Conservation (phyloP, 805 yeast species). For the Aciculoconidium aculeatum region DNA sequence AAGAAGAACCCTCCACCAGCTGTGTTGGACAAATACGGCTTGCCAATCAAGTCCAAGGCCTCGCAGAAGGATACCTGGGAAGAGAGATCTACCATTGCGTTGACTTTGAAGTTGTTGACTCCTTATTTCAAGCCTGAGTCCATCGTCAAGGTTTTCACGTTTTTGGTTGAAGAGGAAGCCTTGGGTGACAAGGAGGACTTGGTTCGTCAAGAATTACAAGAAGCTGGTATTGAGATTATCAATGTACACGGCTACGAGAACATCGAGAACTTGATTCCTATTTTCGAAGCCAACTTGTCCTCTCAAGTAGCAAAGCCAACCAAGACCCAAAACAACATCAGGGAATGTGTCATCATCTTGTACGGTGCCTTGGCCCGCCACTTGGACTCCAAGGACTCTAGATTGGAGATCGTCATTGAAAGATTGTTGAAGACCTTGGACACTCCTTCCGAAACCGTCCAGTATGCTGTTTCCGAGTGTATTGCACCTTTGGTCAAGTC, state of each 20-base stretch:
- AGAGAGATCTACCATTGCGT: slow-evolving; percentile 74
- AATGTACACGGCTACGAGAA: slow-evolving; percentile 55
- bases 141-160: slow-evolving; percentile 52
- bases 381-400: slow-evolving; percentile 56
- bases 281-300: slow-evolving; percentile 68
- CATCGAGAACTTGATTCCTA: slow-evolving; percentile 71
- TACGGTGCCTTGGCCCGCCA: slow-evolving; percentile 92
- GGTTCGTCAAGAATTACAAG: slow-evolving; percentile 79
- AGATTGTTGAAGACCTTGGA: slow-evolving; percentile 69
- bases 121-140: slow-evolving; percentile 37
- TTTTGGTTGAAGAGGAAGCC: slow-evolving; percentile 57
- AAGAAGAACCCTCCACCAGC: slow-evolving; percentile 74
- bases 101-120: slow-evolving; percentile 54
- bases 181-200: slow-evolving; percentile 67
- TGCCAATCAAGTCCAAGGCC: slow-evolving; percentile 56
- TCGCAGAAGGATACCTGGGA: slow-evolving; percentile 79
- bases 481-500: slow-evolving; percentile 73
- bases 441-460: slow-evolving; percentile 88
- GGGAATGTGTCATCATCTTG: slow-evolving; percentile 76
- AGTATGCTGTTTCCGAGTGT: slow-evolving; percentile 79
- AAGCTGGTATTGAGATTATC: slow-evolving; percentile 78
- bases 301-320: slow-evolving; percentile 40
- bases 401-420: slow-evolving; percentile 61
- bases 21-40: slow-evolving; percentile 71
- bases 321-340: slow-evolving; percentile 52